Evolutionary conservation across 352 stramenopile species (phyloP), one percentile per base, ranked within the genome.

Genomic region (Phytophthora pini): DNA sequence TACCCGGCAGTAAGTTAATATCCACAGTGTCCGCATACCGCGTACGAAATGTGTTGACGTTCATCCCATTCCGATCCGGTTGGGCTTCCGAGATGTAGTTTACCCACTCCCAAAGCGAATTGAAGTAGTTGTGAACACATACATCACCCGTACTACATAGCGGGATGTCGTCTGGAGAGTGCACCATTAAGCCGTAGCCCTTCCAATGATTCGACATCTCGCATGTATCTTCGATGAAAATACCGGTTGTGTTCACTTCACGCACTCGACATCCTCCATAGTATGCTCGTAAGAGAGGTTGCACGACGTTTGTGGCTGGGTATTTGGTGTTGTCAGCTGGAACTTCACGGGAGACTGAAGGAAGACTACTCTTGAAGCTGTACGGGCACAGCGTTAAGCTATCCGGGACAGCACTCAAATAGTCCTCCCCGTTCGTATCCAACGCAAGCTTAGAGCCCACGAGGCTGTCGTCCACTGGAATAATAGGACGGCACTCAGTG

Each of bases 91-190:
- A 40, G 2, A 57, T 51, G 29, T 58, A 45, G 32, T 53, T 55
- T 2, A 74, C 44, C 53, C 51, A 69, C 34, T 74, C 66, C 66
- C 66, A 70, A 0, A 60, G 53, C 8, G 65, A 61, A 20, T 65
- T 73, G 43, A 61, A 73, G 39, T 68, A 64, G 27, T 72, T 72
- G 46, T 68, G 65, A 12, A 71, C 49, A 17, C 61, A 71, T 7
- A 71, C 45, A 31, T 46, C 50, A 4, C 32, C 40, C 1, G 61
- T 70, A 10, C 54, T 68, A 24, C 66, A 74, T 13, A 74, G 44
- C 10, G 66, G 66, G 11, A 74, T 38, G 36, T 74, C 66, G 3
- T 74, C 66, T 0, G 61, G 61, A 12, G 36, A 63, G 12, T 74
- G 66, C 1, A 67, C 29, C 61, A 70, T 59, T 5, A 74, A 57